Base-by-base conservation (phyloP, 352 stramenopile genomes). In the Albugo laibachii region DNA sequence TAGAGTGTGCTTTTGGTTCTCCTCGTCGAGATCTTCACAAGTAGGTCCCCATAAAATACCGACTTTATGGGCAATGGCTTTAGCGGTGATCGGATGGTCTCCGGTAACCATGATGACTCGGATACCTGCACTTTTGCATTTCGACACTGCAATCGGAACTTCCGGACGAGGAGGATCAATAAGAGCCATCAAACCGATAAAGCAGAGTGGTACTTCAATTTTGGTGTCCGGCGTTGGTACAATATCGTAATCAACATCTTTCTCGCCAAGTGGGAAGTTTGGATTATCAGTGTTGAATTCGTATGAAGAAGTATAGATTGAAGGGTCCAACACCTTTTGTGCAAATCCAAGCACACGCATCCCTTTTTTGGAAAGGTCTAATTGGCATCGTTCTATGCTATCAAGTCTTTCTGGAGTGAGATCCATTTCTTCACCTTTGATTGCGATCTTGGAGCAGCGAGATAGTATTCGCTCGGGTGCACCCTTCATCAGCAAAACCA, bases 61-160 rank as follows among this genome's bases (percentile, higher is more conserved):
- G 5, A 97, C 80, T 52, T 96, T 91, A 48, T 94, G 74, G 0
- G 92, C 87, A 55, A 97, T 97, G 6, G 89, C 86, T 54, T 94
- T 85, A 11, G 88, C 88, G 4, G 87, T 96, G 18, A 95, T 65
- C 2, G 85, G 83, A 57, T 96, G 83, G 41, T 97, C 88, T 21
- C 88, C 88, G 11, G 88, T 97, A 38, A 97, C 82, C 87, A 96
- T 97, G 52, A 96, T 92, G 13, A 96, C 87, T 24, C 80, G 76
- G 54, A 97, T 94, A 14, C 88, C 88, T 11, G 86, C 85, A 11
- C 64, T 87, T 50, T 96, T 95, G 59, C 83, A 96, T 52, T 95
- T 92, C 6, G 65, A 73, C 12, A 97, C 80, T 1, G 88, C 87
- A 24, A 69, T 62, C 1, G 80, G 73, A 2, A 97, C 88, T 49